These are phyloP conservation scores for Metschnikowia corniflorae DNA, from an alignment of 805 yeast species.

Conservation along the genomic window DNA sequence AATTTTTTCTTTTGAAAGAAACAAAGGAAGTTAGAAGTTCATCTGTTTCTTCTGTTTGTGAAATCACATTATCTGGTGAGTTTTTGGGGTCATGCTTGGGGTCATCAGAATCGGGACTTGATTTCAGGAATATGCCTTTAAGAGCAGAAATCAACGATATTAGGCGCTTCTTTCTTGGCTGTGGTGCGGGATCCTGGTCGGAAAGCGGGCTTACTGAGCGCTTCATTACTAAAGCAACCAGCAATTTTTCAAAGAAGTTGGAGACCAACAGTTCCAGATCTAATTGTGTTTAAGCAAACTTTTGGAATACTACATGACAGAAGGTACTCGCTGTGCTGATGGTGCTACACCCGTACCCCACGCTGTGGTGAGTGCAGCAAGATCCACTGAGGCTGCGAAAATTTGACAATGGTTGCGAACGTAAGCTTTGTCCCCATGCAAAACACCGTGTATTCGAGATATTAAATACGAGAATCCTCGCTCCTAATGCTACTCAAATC, in stretches of 20 bases:
- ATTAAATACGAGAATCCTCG: constrained; percentile 1
- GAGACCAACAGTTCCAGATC: too few relatives aligned
- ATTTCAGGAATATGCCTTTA: constrained; percentile 6
- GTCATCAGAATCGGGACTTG: background rate
- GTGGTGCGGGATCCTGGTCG: constrained; percentile 3
- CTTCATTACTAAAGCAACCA: constrained; percentile 15
- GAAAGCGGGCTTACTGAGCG: constrained; percentile 18
- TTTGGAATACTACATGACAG: too few relatives aligned
- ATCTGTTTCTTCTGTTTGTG: too few relatives aligned
- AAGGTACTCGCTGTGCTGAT: too few relatives aligned
- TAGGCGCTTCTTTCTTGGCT: constrained; percentile 12
- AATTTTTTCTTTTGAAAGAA: constrained; percentile 12
- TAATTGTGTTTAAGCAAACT: too few relatives aligned
- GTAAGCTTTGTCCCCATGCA: too few relatives aligned
- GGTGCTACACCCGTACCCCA: background rate
- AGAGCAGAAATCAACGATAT: constrained; percentile 14
- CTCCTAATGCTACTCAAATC: constrained; percentile 13
- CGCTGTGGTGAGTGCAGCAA: too few relatives aligned
- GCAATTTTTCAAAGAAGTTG: too few relatives aligned
- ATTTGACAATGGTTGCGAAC: too few relatives aligned
- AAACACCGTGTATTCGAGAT: too few relatives aligned
- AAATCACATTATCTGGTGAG: too few relatives aligned
- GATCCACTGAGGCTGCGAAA: too few relatives aligned
- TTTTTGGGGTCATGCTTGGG: background rate
- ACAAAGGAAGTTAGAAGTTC: constrained; percentile 9